Conservation (phyloP, 1,139 yeast species). For the Blastobotrys apis region DNA sequence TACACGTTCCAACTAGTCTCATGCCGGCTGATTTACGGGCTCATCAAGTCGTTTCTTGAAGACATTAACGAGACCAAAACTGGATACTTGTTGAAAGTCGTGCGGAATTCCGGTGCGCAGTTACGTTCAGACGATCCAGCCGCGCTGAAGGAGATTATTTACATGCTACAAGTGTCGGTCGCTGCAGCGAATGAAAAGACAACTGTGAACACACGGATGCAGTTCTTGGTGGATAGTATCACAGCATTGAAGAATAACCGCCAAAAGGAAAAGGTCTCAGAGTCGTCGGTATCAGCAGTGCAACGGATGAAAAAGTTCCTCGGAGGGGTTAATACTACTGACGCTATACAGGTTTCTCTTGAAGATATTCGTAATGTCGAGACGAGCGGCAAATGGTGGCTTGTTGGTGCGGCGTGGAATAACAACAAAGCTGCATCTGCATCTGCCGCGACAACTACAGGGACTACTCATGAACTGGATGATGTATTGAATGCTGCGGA, state of each 20-base stretch:
- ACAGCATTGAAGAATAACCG: conserved; percentile 84
- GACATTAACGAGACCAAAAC: conserved; percentile 68
- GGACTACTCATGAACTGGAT: conserved; percentile 32
- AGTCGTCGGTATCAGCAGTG: conserved; percentile 44
- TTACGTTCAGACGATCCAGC: conserved; percentile 87
- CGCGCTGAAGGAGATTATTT: conserved; percentile 75
- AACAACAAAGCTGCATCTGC: conserved; percentile 24
- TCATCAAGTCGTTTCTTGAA: conserved; percentile 53
- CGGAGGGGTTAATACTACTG: conserved; percentile 47
- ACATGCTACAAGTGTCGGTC: conserved; percentile 49
- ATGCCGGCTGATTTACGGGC: conserved; percentile 70
- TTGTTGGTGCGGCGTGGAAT: conserved; percentile 94
- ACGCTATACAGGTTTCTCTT: conserved; percentile 79
- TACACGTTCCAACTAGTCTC: conserved; percentile 76
- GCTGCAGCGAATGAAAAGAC: conserved; percentile 37
- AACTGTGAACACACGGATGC: conserved; percentile 61
- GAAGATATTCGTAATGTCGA: conserved; percentile 76
- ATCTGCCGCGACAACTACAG: conserved; percentile 25
- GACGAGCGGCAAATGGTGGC: conserved; percentile 95
- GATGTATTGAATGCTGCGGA: conserved; percentile 64
- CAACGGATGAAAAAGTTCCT: conserved; percentile 65
- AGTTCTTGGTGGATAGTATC: conserved; percentile 79
- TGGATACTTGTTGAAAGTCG: conserved; percentile 66
- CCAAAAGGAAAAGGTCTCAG: conserved; percentile 50
- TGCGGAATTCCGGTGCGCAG: conserved; percentile 76